Base-by-base conservation (phyloP, 192 early-diverging fungal species). In the Rhizophlyctis rosea region DNA sequence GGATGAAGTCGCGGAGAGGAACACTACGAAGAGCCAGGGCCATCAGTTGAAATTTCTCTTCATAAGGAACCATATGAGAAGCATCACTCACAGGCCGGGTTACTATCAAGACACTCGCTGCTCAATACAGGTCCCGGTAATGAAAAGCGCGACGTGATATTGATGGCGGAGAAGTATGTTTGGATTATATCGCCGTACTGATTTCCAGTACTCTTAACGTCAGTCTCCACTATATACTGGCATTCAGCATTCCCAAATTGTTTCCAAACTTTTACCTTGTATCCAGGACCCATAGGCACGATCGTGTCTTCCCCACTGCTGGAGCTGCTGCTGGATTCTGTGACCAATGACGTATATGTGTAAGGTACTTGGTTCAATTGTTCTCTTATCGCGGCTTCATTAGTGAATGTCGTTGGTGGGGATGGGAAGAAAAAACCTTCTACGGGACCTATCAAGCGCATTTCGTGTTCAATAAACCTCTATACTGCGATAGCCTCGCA, bases 381-480 rank as follows among this genome's bases (percentile, higher is more conserved):
- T 0, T 62, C 25, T 21, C 36, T 18, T 23, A 69, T 61, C n/a
- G 54, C 51, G 14, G 50, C 62, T 25, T 60, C 60, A n/a, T 29
- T 35, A 28, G 61, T 48, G 47, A 65, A 69, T n/a, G n/a, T n/a
- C 18, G 62, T 25, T n/a, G 39, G 29, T 0, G 67, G 67, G 28
- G 34, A 34, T 34, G 67, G 28, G 23, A 53, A 69, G 34, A 51
- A 64, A 33, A 67, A 69, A 11, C 60, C 60, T 53, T 64, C 16
- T 48, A 69, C 34, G 0, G 67, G 60, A 4, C 65, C 65, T 67
- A 34, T 51, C 9, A 44, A 18, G 39, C 18, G 18, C 39, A 13
- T 18, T 7, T 13, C 18, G 39, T 44, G 39, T 44, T 44, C 7
- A 44, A 44, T 44, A n/a, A n/a, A n/a, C n/a, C n/a, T n/a, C n/a